Conservation (phyloP, 2,329 filamentous ascomycete genomes). For the Hypoxylon sp. region DNA sequence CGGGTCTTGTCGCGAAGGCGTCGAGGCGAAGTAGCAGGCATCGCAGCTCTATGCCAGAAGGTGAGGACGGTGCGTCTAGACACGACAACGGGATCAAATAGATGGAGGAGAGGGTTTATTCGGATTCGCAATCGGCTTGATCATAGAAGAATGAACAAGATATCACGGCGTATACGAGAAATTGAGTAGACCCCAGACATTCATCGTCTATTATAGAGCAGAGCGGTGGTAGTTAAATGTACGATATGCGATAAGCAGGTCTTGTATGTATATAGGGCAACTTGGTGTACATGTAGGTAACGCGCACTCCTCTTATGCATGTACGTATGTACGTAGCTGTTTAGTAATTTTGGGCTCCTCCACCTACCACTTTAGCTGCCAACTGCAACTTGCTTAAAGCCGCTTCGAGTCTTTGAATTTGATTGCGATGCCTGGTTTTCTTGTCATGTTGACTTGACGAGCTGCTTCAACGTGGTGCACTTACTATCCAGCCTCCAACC, state of each 20-base stretch:
- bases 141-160: neutral
- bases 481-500: neutral
- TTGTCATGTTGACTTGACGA: constrained; percentile 1
- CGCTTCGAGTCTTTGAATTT: constrained; percentile 16
- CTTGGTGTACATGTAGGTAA: too few relatives aligned
- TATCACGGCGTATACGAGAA: neutral
- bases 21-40: constrained; percentile 54
- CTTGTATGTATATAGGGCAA: too few relatives aligned
- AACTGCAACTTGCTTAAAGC: constrained; percentile 23
- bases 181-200: constrained; percentile 2
- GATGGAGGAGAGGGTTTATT: neutral
- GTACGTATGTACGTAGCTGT: constrained; percentile 12
- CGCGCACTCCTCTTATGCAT: too few relatives aligned
- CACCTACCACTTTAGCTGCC: too few relatives aligned
- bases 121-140: neutral
- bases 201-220: too few relatives aligned
- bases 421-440: constrained; percentile 10
- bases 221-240: too few relatives aligned
- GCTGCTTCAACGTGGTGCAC: constrained; percentile 23
- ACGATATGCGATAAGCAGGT: too few relatives aligned
- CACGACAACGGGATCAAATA: constrained; percentile 22
- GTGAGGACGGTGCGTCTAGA: constrained; percentile 44
- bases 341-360: constrained; percentile 26
- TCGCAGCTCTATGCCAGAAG: constrained; percentile 50
- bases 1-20: constrained; percentile 69